Conservation (phyloP, 2,329 filamentous ascomycete species). For the Exophiala spinifera region DNA sequence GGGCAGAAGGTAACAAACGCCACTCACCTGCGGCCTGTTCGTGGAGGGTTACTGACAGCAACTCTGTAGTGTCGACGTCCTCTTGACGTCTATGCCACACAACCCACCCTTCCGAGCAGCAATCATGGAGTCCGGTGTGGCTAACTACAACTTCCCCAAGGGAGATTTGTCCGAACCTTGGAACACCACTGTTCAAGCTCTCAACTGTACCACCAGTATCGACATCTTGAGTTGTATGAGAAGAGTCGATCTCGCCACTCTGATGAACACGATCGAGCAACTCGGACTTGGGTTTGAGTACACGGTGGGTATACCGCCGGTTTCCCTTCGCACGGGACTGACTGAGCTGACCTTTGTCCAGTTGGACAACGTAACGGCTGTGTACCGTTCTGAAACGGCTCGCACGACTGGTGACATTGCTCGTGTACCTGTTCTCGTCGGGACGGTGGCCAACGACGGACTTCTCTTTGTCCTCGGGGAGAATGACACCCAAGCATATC, state of each 20-base stretch:
- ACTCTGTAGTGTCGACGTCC: conserved; percentile 14
- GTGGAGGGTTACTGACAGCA: too few species aligned
- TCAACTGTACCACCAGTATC: conserved; percentile 12
- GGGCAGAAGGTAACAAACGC: neutral
- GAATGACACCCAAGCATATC: conserved; percentile 14
- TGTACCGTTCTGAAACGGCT: conserved; percentile 4
- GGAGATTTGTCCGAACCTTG: conserved; percentile 12
- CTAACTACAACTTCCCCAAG: neutral
- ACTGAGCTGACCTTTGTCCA: conserved; percentile 12
- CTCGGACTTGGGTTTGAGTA: conserved; percentile 1
- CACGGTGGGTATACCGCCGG: neutral
- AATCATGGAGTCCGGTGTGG: conserved; percentile 29
- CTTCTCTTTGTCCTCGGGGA: conserved; percentile 19
- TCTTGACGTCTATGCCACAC: conserved; percentile 22
- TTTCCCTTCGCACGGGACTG: neutral
- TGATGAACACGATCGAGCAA: conserved; percentile 1
- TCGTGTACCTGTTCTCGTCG: conserved; percentile 30
- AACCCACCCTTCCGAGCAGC: conserved; percentile 30
- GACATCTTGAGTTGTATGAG: conserved; percentile 5
- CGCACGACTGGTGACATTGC: conserved; percentile 17
- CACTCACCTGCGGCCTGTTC: neutral
- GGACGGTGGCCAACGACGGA: conserved; percentile 29
- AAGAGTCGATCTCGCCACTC: conserved; percentile 1
- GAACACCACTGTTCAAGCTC: conserved; percentile 10
- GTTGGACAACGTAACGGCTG: conserved; percentile 16